Evolutionary conservation across 306 rosid genomes (phyloP), one percentile per base, ranked within the genome.

Genomic region (Cucumis sativus): DNA sequence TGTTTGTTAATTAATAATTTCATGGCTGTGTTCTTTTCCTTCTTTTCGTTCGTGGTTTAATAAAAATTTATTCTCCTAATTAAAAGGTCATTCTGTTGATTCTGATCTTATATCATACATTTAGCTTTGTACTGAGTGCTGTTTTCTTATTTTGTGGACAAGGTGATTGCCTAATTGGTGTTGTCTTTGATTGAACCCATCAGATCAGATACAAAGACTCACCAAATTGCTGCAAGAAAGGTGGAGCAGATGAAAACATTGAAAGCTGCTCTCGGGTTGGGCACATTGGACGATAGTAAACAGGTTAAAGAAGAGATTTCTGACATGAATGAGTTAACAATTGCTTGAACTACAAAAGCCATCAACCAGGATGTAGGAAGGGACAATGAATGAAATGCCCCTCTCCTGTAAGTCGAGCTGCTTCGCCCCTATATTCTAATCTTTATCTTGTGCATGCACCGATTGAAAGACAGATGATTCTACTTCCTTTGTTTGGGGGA

Each of bases 201-300:
- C 79, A 96, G 99, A 80, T 86, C 94, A 8, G 92, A 92, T 74
- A 96, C 98, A 2, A 98, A 96, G 84, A 92, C 90, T 21, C 99
- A 96, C 81, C 98, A 89, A 82, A 85, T 96, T 78, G 99, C 99
- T 52, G 99, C 99, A 18, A 88, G 99, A 81, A 96, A 96, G 80
- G 98, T 92, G 86, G 93, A 84, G 76, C 99, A 96, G 80, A 91
- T 92, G 96, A 96, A 92, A 79, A 82, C 91, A 9, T 80, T 96
- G 65, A 96, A 90, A 85, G 92, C 91, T 77, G 99, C 98, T 61
- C 83, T 92, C 3, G 96, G 97, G 55, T 85, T 92, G 43, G 62
- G 62, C 41, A 61, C 89, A 15, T 52, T 89, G 33, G 97, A 89
- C 35, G 83, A 39, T 23, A 75, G 62, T 45, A 96, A 91, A 79